Evolutionary conservation across 192 early-diverging fungal genomes (phyloP).

Genomic region (Gryganskiella cystojenkinii): DNA sequence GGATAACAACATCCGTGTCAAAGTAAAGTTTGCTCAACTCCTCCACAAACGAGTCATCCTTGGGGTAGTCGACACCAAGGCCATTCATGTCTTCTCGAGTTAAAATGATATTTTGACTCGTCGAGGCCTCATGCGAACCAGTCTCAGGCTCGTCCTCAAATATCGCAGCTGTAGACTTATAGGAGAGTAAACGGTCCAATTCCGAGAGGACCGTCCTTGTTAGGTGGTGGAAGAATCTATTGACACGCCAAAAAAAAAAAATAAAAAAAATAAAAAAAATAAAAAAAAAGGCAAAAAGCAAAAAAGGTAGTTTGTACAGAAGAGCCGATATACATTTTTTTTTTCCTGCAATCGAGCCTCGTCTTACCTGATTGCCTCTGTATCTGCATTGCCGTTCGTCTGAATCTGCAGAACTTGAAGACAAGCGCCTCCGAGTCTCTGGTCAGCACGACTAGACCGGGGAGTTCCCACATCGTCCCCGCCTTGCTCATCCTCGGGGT

Average conservation of each 20-base stretch:
- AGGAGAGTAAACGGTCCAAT: conserved; percentile 33
- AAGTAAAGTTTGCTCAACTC: conserved; percentile 60
- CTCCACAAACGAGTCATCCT: conserved; percentile 53
- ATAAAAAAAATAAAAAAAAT: neutral
- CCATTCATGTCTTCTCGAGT: conserved; percentile 51
- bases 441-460: too few relatives aligned
- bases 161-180: conserved; percentile 42
- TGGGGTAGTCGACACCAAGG: conserved; percentile 56
- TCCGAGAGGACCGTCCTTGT: conserved; percentile 45
- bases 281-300: neutral
- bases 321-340: too few relatives aligned
- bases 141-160: conserved; percentile 14
- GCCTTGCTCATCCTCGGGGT: conserved; percentile 13
- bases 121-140: neutral
- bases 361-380: conserved; percentile 46
- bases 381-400: conserved; percentile 31
- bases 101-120: conserved; percentile 3
- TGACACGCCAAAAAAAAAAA: neutral
- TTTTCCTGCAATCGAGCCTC: neutral
- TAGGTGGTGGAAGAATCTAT: conserved; percentile 55
- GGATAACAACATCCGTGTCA: conserved; percentile 43
- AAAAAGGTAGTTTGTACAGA: too few relatives aligned
- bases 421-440: conserved; percentile 4
- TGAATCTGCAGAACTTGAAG: conserved; percentile 8
- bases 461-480: conserved; percentile 1